A percentile compares a stretch with the other conserved stretches of the same genome.
Evolutionary conservation across 805 yeast genomes (phyloP).

Genomic region (Teunomyces funiuensis): DNA sequence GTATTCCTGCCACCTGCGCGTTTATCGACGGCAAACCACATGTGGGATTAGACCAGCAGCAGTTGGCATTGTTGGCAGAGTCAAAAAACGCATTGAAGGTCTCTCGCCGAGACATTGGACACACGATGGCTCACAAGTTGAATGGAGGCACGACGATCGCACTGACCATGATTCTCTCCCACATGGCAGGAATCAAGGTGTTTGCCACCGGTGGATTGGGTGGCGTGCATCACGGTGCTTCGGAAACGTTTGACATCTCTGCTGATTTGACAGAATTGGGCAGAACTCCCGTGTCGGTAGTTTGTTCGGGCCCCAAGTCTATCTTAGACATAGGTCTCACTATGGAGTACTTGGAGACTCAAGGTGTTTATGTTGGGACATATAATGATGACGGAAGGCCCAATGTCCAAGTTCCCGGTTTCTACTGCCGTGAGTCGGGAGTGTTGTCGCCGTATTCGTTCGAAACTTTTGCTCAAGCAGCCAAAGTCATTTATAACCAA

Average conservation of each 20-base stretch:
- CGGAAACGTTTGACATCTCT: conserved; percentile 72
- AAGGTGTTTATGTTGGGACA: conserved; percentile 85
- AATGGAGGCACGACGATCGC: conserved; percentile 91
- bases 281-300: conserved; percentile 82
- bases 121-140: conserved; percentile 59
- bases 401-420: conserved; percentile 65
- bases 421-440: conserved; percentile 76
- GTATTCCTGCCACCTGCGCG: conserved; percentile 83
- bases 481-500: conserved; percentile 52
- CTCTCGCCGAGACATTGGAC: conserved; percentile 78
- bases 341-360: conserved; percentile 84
- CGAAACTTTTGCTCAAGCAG: conserved; percentile 55
- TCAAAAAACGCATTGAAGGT: conserved; percentile 48
- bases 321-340: conserved; percentile 80
- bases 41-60: conserved; percentile 58
- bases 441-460: conserved; percentile 68
- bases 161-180: conserved; percentile 80
- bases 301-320: conserved; percentile 89
- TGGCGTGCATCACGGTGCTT: conserved; percentile 84
- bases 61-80: conserved; percentile 53
- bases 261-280: conserved; percentile 87
- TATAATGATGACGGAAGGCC: conserved; percentile 49
- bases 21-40: conserved; percentile 68
- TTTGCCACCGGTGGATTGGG: conserved; percentile 95
- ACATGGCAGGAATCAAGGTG: conserved; percentile 72